Percentiles rank a stretch among this genome's conserved stretches.
Conservation (phyloP, 1,139 yeast genomes). For the Debaryomycetaceae sp. region DNA sequence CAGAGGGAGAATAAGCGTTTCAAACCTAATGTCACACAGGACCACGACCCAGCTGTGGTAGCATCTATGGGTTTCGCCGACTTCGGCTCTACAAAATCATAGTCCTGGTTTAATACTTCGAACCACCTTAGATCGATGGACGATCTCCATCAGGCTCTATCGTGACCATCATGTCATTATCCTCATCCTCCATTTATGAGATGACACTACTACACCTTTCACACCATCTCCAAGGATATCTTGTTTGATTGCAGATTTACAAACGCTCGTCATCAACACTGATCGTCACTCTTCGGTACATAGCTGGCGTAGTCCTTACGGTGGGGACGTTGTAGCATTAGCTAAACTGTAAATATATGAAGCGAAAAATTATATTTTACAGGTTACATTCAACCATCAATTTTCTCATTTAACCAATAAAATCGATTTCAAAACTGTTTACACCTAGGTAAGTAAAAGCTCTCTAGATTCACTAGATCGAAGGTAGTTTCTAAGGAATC, state of each 20-base stretch:
- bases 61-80: constrained; percentile 59
- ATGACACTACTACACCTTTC: too few relatives aligned
- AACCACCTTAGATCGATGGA: too few relatives aligned
- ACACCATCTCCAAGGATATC: too few relatives aligned
- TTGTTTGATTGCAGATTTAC: too few relatives aligned
- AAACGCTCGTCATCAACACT: too few relatives aligned
- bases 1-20: constrained; percentile 12
- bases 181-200: too few relatives aligned
- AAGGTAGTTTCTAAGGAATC: not conserved
- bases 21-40: constrained; percentile 1
- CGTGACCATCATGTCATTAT: too few relatives aligned
- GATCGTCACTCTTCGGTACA: too few relatives aligned
- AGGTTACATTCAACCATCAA: constrained; percentile 5
- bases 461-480: not conserved
- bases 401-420: constrained; percentile 9
- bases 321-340: not conserved
- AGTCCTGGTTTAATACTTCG: too few relatives aligned
- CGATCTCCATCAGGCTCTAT: too few relatives aligned
- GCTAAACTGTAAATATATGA: constrained; percentile 2
- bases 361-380: constrained; percentile 5
- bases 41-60: constrained; percentile 27
- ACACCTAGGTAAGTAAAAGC: constrained; percentile 2
- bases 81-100: constrained; percentile 30
- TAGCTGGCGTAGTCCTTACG: too few relatives aligned
- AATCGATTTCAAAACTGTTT: constrained; percentile 7